Percentiles rank a stretch among this genome's conserved stretches.
These are phyloP conservation scores for Clitoria ternatea DNA, from an alignment of 306 rosid genomes.

Conservation along the genomic window DNA sequence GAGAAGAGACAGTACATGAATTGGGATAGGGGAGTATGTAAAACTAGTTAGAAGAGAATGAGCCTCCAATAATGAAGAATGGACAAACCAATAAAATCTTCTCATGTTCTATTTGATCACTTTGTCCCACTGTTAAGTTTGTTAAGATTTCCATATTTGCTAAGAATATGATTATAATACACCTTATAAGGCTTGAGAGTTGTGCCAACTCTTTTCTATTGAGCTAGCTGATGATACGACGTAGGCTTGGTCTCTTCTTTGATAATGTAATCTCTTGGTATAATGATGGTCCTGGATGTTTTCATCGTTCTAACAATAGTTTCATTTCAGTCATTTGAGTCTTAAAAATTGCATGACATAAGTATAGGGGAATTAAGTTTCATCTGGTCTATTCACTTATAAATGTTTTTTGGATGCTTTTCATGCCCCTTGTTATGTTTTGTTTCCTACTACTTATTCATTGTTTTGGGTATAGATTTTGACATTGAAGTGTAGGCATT, in stretches of 20 bases:
- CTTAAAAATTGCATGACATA: neutral
- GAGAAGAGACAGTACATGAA: neutral
- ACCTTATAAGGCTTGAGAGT: no score
- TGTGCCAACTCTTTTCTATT: no score
- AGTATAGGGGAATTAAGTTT: neutral
- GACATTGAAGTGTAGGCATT: neutral
- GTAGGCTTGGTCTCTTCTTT: no score
- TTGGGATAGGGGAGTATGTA: neutral
- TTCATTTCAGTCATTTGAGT: neutral
- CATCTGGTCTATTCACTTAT: neutral
- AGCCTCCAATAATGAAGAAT: neutral
- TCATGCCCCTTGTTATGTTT: neutral
- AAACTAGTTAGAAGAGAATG: neutral
- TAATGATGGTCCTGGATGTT: neutral
- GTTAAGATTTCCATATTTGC: no score
- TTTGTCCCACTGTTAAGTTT: neutral
- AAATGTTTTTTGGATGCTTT: neutral
- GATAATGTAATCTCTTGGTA: neutral
- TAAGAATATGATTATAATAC: no score
- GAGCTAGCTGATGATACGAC: no score
- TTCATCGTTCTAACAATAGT: neutral
- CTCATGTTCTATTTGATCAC: neutral
- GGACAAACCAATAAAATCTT: neutral
- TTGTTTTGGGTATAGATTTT: neutral
- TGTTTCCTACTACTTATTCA: constrained; percentile 6